phyloP scores from a whole-genome alignment of 2,329 filamentous ascomycete species.

The Nothophaeocryptopus gaeumannii region DNA sequence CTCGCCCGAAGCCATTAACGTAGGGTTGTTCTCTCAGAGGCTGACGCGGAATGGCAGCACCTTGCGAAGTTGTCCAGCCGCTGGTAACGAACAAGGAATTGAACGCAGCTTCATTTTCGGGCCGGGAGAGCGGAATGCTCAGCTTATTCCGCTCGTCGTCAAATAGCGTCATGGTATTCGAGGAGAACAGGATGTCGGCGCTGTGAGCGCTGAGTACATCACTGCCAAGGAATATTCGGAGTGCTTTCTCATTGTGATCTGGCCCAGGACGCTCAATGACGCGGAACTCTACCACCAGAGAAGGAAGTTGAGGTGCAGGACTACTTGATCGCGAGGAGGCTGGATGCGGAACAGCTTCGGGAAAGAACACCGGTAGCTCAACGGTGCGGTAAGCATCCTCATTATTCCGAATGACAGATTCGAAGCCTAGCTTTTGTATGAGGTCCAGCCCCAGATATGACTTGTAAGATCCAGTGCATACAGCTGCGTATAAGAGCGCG shows the following conservation, averaged over 20 bases:
- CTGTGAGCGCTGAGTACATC: conserved; percentile 82
- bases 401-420: conserved; percentile 47
- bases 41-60: conserved; percentile 35
- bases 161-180: conserved; percentile 82
- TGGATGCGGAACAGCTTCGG: conserved; percentile 81
- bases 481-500: conserved; percentile 82
- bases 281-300: conserved; percentile 75
- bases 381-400: conserved; percentile 64
- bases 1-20: conserved; percentile 35
- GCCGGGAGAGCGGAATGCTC: conserved; percentile 85
- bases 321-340: conserved; percentile 70
- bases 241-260: conserved; percentile 56
- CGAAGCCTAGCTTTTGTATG: conserved; percentile 70
- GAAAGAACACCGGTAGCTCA: conserved; percentile 79
- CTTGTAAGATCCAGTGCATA: conserved; percentile 87
- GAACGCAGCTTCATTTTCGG: conserved; percentile 80
- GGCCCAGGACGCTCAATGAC: conserved; percentile 56
- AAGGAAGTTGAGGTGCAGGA: conserved; percentile 75
- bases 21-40: conserved; percentile 43
- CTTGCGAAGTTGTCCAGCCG: conserved; percentile 12
- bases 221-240: conserved; percentile 87
- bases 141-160: conserved; percentile 84
- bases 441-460: conserved; percentile 77
- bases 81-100: conserved; percentile 68
- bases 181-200: conserved; percentile 87